Conservation (phyloP, 2,329 filamentous ascomycete genomes). For the Hypocrella siamensis region DNA sequence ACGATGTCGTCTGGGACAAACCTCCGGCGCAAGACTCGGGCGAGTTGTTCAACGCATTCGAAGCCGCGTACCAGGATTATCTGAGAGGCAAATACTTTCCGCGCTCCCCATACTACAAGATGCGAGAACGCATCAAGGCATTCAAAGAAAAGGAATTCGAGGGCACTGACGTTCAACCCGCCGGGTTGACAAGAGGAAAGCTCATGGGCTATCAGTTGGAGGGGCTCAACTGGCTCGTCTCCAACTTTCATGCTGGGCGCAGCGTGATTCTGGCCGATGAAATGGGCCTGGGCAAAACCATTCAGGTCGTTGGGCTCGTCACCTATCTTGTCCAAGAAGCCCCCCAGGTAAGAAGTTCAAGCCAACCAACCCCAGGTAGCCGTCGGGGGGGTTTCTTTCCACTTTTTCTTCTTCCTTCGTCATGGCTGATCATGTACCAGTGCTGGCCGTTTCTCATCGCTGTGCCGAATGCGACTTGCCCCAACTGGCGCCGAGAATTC, state of each 20-base stretch:
- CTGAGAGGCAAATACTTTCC: conserved; percentile 61
- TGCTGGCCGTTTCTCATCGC: conserved; percentile 91
- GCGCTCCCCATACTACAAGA: conserved; percentile 34
- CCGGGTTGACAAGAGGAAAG: conserved; percentile 57
- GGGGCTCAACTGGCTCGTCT: conserved; percentile 88
- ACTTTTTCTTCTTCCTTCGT: too few species aligned
- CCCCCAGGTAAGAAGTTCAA: conserved; percentile 25
- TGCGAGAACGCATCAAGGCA: conserved; percentile 53
- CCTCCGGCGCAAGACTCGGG: conserved; percentile 51
- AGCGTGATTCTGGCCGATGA: conserved; percentile 92
- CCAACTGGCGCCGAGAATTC: conserved; percentile 96
- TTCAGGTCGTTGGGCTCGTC: conserved; percentile 77
- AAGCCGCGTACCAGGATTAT: conserved; percentile 73
- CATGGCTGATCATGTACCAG: conserved; percentile 11
- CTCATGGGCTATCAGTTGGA: conserved; percentile 91
- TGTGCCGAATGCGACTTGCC: conserved; percentile 85
- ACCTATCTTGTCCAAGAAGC: conserved; percentile 52
- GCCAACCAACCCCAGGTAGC: not conserved
- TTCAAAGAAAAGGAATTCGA: conserved; percentile 52
- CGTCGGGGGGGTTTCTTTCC: too few species aligned
- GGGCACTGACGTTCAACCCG: conserved; percentile 57
- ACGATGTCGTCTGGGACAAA: conserved; percentile 79
- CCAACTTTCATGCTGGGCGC: conserved; percentile 67
- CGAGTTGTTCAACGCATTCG: conserved; percentile 64
- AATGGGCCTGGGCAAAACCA: conserved; percentile 96